Evolutionary conservation across 164 flowering plant species (phyloP), one percentile per base, ranked within the genome.

Genomic region (Berberis vulgaris): DNA sequence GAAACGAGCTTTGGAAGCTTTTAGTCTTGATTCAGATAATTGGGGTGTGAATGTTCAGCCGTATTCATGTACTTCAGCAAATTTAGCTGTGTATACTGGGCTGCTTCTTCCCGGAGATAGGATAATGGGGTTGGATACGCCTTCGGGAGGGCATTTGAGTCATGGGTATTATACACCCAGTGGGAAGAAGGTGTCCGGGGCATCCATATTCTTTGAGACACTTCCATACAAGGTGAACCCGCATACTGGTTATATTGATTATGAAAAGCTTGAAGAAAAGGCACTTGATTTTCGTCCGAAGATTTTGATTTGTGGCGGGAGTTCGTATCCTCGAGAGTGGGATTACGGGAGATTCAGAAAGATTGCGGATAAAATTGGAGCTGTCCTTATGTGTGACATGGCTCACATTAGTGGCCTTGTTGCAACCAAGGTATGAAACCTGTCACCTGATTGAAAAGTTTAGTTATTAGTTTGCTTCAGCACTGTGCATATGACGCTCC

Each of bases 31-130:
- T 55, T 64, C 82, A 43, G 80, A 80, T 40, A 71, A 78, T 43
- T 89, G 96, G 98, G 98, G 96, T 10, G 96, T 92, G 40, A 92
- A 92, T 75, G 98, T 92, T 38, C 98, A 92, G 79, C 87, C 93
- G 0, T 85, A 89, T 50, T 89, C 98, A 9, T 89, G 98, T 63
- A 89, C 96, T 4, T 89, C 98, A 0, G 91, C 98, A 0, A 92
- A 89, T 72, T 89, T 92, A 11, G 95, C 93, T 0, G 95, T 86
- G 6, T 92, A 85, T 54, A 87, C 93, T 0, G 98, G 88, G 2
- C 83, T 92, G 65, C 69, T 87, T 45, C 78, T 74, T 46, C 96
- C 97, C 3, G 81, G 78, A 62, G 96, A 92, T 73, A 75, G 98
- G 66, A 89, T 89, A 7, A 89, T 92, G 98, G 98, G 95, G 0